Base-by-base conservation (phyloP, 768 basidiomycete genomes). In the Auricularia sp. region DNA sequence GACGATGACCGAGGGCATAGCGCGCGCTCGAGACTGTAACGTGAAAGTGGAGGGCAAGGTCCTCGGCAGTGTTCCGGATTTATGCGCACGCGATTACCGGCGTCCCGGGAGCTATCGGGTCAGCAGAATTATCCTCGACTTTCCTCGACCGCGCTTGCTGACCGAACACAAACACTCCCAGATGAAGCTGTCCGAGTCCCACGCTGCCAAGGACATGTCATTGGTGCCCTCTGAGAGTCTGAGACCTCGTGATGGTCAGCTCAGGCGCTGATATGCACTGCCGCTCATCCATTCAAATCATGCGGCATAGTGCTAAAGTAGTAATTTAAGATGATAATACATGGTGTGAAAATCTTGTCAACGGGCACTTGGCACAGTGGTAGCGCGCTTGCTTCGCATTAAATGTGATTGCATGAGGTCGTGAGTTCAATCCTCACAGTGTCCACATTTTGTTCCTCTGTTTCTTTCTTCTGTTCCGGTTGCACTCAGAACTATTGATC, bases 351-450 rank as follows among this genome's bases (percentile, higher is more conserved):
- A 74, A 33, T 16, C 29, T n/a, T 11, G 29, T 29, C 33, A 47
- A 51, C 14, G 72, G 72, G 72, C 72, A 69, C 61, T 72, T 72
- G 71, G 72, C 73, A 72, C 73, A 74, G 73, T 74, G 73, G 73
- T 72, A 74, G 73, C 73, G 73, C 73, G 73, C 71, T 70, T 68
- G 72, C 73, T 72, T 74, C 70, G 72, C 73, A 72, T 70, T 8
- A 61, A 14, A 23, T n/a, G 21, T 23, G 34, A 16, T 51, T 73
- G 73, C 73, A 69, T 72, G 71, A 73, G 73, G 72, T 74, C 71
- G 60, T 66, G 73, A 68, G 70, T 74, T 74, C 73, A 71, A 74
- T 68, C 68, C 70, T 68, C 73, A 67, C 61, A 73, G 44, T 69
- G 73, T 74, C 73, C 73, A 29, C 29, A 74, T 8, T 51, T 64